Conservation (phyloP, 768 basidiomycete genomes). For the Strobilomyces echinocephalus region DNA sequence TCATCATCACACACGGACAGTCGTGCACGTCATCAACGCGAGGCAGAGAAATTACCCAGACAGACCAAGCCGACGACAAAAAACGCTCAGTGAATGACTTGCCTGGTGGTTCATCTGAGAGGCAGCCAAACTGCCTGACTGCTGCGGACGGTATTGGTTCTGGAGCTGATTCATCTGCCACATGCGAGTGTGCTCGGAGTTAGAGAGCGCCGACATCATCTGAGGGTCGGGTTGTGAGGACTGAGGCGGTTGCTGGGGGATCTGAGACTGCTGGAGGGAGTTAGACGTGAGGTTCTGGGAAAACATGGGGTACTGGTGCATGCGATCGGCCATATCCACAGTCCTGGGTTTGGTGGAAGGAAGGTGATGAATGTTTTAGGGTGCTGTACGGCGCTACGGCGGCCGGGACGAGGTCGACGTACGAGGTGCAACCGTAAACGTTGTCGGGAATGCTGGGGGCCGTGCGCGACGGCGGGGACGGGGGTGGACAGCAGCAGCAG, state of each 20-base stretch:
- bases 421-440: constrained; percentile 19
- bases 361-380: constrained; percentile 30
- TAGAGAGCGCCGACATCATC: constrained; percentile 38
- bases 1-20: constrained; percentile 11
- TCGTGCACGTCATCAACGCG: constrained; percentile 11
- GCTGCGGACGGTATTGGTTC: constrained; percentile 40
- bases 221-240: constrained; percentile 38
- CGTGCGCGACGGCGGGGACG: constrained; percentile 47
- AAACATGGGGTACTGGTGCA: constrained; percentile 51
- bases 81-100: constrained; percentile 25
- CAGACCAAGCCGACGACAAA: constrained; percentile 7
- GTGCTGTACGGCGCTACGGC: constrained; percentile 25
- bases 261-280: constrained; percentile 39
- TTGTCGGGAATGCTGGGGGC: constrained; percentile 27
- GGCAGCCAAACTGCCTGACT: constrained; percentile 37
- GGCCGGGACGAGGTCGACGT: constrained; percentile 21
- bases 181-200: constrained; percentile 48
- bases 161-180: constrained; percentile 54
- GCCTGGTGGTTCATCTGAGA: constrained; percentile 45
- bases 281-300: constrained; percentile 43
- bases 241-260: constrained; percentile 43
- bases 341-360: constrained; percentile 22
- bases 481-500: constrained; percentile 27
- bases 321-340: constrained; percentile 60
- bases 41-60: constrained; percentile 16